Conservation (phyloP, 2,329 filamentous ascomycete species). For the Periconia macrospinosa region DNA sequence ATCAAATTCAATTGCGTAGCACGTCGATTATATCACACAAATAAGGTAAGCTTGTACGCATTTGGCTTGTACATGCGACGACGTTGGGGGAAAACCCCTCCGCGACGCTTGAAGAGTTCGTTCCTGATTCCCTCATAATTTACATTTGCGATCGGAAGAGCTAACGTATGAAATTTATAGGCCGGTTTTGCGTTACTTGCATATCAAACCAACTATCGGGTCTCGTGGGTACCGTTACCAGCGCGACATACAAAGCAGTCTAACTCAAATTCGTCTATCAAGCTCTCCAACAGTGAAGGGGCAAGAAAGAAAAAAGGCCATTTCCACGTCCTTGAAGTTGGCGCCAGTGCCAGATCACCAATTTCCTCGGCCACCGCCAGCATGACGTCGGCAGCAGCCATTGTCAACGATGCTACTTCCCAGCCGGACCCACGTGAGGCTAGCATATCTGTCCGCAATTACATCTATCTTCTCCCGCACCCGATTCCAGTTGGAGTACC, state of each 20-base stretch:
- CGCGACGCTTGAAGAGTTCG: too few species aligned
- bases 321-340: background rate
- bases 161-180: too few species aligned
- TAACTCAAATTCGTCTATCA: background rate
- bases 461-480: conserved; percentile 60
- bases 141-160: too few species aligned
- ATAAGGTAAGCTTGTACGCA: too few species aligned
- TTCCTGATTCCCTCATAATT: too few species aligned
- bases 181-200: too few species aligned
- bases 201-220: background rate
- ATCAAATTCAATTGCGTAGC: too few species aligned
- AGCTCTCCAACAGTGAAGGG: background rate
- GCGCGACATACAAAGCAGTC: background rate
- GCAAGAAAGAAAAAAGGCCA: background rate
- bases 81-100: too few species aligned
- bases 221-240: background rate
- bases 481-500: conserved; percentile 27
- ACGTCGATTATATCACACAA: too few species aligned
- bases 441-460: conserved; percentile 59
- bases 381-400: conserved; percentile 7
- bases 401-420: background rate
- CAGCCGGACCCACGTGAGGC: conserved; percentile 8
- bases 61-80: too few species aligned
- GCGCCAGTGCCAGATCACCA: background rate
- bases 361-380: background rate